Evolutionary conservation across 805 yeast genomes (phyloP).

Genomic region (Candida multigemmis): DNA sequence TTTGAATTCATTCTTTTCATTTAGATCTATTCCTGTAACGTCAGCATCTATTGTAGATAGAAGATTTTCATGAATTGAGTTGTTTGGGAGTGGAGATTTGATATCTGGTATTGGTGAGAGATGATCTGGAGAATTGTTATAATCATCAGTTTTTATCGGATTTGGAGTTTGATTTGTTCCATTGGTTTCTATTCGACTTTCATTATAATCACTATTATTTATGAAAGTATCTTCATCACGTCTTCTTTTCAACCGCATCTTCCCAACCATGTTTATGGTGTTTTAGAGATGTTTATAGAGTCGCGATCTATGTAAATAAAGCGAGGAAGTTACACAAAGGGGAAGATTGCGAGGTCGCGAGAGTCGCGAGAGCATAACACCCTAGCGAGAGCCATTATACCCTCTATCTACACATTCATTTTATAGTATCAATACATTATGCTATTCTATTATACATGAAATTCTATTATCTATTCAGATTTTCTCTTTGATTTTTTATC

Average conservation of each 20-base stretch:
- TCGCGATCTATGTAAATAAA: too few relatives aligned
- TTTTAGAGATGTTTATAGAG: too few relatives aligned
- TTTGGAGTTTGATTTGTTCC: not conserved
- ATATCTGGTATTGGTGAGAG: not conserved
- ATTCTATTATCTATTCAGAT: not conserved
- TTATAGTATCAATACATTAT: constrained; percentile 1
- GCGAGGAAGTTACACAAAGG: too few relatives aligned
- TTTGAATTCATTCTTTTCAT: not conserved
- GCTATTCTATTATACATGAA: constrained; percentile 1
- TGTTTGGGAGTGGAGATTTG: not conserved
- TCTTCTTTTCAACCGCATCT: too few relatives aligned
- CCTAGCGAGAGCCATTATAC: too few relatives aligned
- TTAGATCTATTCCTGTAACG: not conserved
- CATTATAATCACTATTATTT: constrained; percentile 28
- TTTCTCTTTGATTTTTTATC: constrained; percentile 8
- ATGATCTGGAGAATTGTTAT: not conserved
- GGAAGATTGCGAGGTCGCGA: too few relatives aligned
- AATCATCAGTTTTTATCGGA: not conserved
- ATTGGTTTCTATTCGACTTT: not conserved
- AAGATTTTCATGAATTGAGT: not conserved
- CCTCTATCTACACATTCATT: too few relatives aligned
- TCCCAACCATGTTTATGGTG: too few relatives aligned
- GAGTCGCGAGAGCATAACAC: too few relatives aligned
- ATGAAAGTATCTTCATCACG: constrained; percentile 19
- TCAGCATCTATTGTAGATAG: not conserved